Conservation (phyloP, 495 filamentous ascomycete species). For the Xeromyces bisporus region DNA sequence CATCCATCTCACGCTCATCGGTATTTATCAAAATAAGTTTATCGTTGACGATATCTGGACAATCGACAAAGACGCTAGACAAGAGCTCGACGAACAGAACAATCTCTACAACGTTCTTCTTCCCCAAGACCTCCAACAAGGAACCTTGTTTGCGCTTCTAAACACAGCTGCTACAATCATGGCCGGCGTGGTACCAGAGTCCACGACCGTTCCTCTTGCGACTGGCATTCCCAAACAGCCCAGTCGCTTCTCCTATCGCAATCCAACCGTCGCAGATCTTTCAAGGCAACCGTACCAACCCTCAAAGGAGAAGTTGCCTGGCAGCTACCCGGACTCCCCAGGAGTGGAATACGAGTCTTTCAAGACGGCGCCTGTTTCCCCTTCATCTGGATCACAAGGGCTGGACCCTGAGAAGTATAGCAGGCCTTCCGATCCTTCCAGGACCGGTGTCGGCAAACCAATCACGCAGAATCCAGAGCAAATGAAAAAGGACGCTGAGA, state of each 20-base stretch:
- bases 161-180: conserved; percentile 33
- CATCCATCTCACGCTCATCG: conserved; percentile 9
- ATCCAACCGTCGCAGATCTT: conserved; percentile 48
- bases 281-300: conserved; percentile 49
- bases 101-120: conserved; percentile 84
- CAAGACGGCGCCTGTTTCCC: conserved; percentile 36
- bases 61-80: conserved; percentile 56
- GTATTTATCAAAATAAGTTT: conserved; percentile 41
- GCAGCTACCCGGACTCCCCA: conserved; percentile 71
- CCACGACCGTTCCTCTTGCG: conserved; percentile 60
- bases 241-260: conserved; percentile 18
- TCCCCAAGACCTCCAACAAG: conserved; percentile 46
- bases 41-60: conserved; percentile 83
- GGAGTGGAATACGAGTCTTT: conserved; percentile 28
- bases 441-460: conserved; percentile 48
- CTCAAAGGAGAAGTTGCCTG: conserved; percentile 39
- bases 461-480: conserved; percentile 40
- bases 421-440: no score
- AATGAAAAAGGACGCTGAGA: not conserved
- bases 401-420: no score
- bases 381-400: no score
- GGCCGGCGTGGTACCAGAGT: conserved; percentile 50
- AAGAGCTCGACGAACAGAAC: conserved; percentile 57
- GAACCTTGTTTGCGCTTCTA: conserved; percentile 15
- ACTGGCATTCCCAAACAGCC: conserved; percentile 47